Base-by-base conservation (phyloP, 1,284 basidiomycete genomes). In the Cryptococcus sp. region DNA sequence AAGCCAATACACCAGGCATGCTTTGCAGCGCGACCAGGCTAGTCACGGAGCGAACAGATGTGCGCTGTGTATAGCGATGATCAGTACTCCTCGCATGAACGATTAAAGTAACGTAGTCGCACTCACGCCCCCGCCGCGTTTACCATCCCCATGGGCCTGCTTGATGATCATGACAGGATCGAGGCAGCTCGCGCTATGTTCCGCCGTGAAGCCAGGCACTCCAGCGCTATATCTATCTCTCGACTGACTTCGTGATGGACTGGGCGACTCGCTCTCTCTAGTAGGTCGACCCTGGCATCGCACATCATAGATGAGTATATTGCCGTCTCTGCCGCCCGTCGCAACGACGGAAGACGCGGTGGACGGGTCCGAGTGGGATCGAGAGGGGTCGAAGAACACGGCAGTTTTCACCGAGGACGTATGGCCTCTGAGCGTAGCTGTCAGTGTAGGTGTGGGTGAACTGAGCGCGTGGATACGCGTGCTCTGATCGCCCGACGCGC, bases 241-340 rank as follows among this genome's bases (percentile, higher is more conserved):
- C 31, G 57, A 53, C 15, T 27, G 47, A 16, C 54, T 46, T 40
- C 55, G 56, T 11, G 39, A 17, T 20, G 31, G 46, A 17, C n/a
- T 27, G n/a, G 45, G 53, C 20, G 27, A 39, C 15, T 57, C 54
- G 40, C 48, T 47, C 23, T 57, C 56, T 15, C 55, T 47, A 5
- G 48, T 51, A 16, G 46, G 44, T 23, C 64, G 63, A 1, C 74
- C 74, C n/a, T 56, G 53, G 51, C 69, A 72, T 16, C 78, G 70
- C 5, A 79, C 60, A 55, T 80, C 79, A 62, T 72, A 80, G 5
- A 80, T 73, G 47, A 77, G 59, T 59, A 80, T 79, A 57, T 78
- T 75, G 5, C 79, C 79, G 55, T 80, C 79, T 5, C 79, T 62
- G 6, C 76, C 77, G 1, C 71, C 74, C 0, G 77, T 73, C 2